phyloP scores from a whole-genome alignment of 257 asterid species.

The Przewalskia tangutica region DNA sequence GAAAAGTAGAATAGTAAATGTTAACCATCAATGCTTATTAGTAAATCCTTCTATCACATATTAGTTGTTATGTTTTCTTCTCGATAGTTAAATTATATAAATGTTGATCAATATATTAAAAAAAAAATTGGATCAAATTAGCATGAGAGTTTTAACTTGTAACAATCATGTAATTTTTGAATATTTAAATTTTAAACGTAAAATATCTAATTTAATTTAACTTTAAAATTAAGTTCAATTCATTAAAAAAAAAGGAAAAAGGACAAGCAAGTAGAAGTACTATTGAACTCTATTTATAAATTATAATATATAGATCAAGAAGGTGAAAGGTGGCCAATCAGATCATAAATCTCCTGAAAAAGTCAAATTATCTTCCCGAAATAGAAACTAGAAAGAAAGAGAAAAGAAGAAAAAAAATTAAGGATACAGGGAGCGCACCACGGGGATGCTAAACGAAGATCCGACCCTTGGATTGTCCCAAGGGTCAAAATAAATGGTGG shows the following conservation, averaged over 20 bases:
- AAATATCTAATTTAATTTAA: too few species aligned
- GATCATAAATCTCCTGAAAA: not conserved
- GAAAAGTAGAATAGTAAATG: not conserved
- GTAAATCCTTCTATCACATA: too few species aligned
- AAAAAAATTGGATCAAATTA: too few species aligned
- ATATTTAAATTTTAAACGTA: too few species aligned
- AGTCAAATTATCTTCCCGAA: not conserved
- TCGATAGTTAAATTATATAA: too few species aligned
- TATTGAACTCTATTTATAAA: not conserved
- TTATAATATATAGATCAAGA: not conserved
- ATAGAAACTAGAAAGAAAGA: not conserved
- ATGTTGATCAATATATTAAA: too few species aligned
- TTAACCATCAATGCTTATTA: not conserved
- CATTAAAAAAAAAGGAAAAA: too few species aligned
- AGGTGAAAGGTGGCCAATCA: not conserved
- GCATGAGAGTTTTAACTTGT: too few species aligned
- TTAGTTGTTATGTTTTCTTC: too few species aligned
- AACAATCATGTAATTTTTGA: too few species aligned
- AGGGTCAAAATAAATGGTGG: not conserved
- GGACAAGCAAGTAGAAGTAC: too few species aligned
- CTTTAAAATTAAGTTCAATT: too few species aligned
- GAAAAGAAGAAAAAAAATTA: not conserved
- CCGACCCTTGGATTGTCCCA: slow-evolving; percentile 3
- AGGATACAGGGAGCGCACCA: not conserved
- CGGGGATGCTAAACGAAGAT: not conserved